Evolutionary conservation across 768 basidiomycete genomes (phyloP).

Genomic region (Agaricus subrufescens): DNA sequence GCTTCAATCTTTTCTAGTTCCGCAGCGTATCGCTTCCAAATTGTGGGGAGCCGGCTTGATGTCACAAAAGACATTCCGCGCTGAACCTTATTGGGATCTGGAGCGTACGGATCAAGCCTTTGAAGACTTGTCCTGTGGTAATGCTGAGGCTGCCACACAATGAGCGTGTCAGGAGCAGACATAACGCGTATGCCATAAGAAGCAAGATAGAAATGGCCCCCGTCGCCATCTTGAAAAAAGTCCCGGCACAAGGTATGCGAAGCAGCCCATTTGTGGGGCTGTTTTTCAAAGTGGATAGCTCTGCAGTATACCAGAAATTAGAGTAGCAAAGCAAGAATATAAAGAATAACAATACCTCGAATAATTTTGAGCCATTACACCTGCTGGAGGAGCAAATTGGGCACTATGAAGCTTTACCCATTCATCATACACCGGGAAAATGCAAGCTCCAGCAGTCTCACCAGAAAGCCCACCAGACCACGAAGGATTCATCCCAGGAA

Average conservation of each 20-base stretch:
- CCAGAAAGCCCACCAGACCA: background rate
- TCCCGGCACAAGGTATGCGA: constrained; percentile 10
- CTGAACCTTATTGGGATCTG: constrained; percentile 6
- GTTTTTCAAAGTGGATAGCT: constrained; percentile 12
- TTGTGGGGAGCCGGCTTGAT: background rate
- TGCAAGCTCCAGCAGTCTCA: background rate
- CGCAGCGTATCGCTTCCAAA: constrained; percentile 12
- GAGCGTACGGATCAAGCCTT: constrained; percentile 4
- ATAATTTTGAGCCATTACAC: constrained; percentile 14
- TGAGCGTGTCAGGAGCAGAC: constrained; percentile 8
- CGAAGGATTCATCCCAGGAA: constrained; percentile 6
- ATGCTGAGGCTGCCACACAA: constrained; percentile 13
- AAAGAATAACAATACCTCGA: constrained; percentile 5
- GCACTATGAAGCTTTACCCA: constrained; percentile 10
- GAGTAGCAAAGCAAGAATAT: background rate
- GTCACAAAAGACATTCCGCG: constrained; percentile 9
- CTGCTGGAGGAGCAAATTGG: constrained; percentile 15
- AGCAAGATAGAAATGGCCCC: constrained; percentile 14
- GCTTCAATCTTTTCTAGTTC: no score
- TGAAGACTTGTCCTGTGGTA: constrained; percentile 16
- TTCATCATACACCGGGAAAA: background rate
- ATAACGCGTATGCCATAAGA: constrained; percentile 10
- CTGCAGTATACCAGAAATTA: background rate
- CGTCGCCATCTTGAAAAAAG: background rate
- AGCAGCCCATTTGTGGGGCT: constrained; percentile 13